Conservation (phyloP, 305 asterid species). For the Fraxinus floribunda region DNA sequence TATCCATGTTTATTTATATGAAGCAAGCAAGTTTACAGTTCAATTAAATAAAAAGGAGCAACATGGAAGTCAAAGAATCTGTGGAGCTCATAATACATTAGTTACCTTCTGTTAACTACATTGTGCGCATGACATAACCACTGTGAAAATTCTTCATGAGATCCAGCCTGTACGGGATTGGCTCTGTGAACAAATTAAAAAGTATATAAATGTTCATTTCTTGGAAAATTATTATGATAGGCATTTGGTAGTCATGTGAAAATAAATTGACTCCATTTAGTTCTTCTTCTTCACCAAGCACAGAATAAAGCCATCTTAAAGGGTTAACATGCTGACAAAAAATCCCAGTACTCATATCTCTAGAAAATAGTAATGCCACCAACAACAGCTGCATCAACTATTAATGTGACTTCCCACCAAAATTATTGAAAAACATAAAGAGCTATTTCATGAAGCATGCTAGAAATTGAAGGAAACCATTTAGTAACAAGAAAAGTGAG, state of each 20-base stretch:
- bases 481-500: not conserved
- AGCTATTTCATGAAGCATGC: not conserved
- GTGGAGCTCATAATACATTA: not conserved
- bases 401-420: not conserved
- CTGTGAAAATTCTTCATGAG: conserved; percentile 74
- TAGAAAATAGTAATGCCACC: not conserved
- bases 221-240: not conserved
- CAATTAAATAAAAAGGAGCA: not conserved
- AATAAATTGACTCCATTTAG: not conserved
- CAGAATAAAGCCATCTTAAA: not conserved
- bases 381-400: not conserved
- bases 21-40: not conserved
- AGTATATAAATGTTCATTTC: not conserved
- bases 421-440: not conserved
- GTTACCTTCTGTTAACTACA: conserved; percentile 87
- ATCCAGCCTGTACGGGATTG: conserved; percentile 78
- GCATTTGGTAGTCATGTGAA: not conserved
- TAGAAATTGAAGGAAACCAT: not conserved
- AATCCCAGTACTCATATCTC: not conserved
- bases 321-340: not conserved
- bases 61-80: conserved; percentile 5
- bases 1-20: not conserved
- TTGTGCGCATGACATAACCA: conserved; percentile 89
- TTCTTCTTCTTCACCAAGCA: not conserved
- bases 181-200: conserved; percentile 43